Conservation (phyloP, 768 basidiomycete genomes). For the Auriscalpium orientale region DNA sequence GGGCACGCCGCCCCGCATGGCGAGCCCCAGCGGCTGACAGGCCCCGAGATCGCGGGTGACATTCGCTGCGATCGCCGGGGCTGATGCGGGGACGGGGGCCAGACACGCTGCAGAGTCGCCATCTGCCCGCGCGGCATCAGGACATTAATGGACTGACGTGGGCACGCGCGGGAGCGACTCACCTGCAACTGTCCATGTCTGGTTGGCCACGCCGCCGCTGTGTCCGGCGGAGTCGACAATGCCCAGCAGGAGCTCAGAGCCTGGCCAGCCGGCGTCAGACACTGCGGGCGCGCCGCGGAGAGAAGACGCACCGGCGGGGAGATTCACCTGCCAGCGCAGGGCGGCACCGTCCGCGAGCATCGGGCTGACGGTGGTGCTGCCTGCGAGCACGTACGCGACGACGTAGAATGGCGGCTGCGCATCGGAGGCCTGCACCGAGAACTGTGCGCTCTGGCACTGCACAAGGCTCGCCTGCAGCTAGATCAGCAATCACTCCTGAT, state of each 20-base stretch:
- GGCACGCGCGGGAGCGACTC: constrained; percentile 6
- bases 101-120: constrained; percentile 25
- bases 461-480: background rate
- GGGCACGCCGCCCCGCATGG: constrained; percentile 34
- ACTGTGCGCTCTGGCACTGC: background rate
- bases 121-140: constrained; percentile 9
- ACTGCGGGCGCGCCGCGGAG: background rate
- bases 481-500: background rate
- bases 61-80: constrained; percentile 32
- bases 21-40: constrained; percentile 41
- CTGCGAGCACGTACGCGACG: constrained; percentile 32
- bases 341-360: constrained; percentile 28
- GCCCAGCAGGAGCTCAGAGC: constrained; percentile 33
- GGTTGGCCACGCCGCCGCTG: constrained; percentile 32
- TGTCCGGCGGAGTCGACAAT: constrained; percentile 38
- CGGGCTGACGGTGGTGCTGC: constrained; percentile 26
- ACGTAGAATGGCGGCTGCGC: constrained; percentile 32
- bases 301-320: constrained; percentile 31
- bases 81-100: constrained; percentile 12
- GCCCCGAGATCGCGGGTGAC: constrained; percentile 31
- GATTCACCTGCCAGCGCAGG: constrained; percentile 31
- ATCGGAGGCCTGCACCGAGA: background rate
- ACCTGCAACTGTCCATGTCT: constrained; percentile 31
- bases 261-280: constrained; percentile 20
- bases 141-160: constrained; percentile 5